These are phyloP conservation scores for Globomyces pollinis-pini DNA, from an alignment of 192 early-diverging fungal genomes.

Conservation along the genomic window DNA sequence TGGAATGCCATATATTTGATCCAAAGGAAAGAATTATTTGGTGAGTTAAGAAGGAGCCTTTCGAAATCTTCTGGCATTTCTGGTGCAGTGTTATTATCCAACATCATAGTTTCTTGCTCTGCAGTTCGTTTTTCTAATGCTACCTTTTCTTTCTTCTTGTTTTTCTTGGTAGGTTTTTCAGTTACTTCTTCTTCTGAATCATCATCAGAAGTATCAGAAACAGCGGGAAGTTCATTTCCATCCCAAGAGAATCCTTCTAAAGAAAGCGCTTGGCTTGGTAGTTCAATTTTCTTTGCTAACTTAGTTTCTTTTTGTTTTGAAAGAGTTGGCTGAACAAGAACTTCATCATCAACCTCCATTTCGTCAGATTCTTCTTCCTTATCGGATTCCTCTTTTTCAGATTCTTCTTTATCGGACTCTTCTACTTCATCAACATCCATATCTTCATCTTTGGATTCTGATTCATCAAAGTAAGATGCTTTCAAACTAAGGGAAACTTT, in stretches of 20 bases:
- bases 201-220: slow-evolving; percentile 18
- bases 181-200: slow-evolving; percentile 23
- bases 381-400: slow-evolving; percentile 14
- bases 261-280: neutral
- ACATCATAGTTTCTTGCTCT: slow-evolving; percentile 28
- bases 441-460: slow-evolving; percentile 33
- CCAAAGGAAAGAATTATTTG: slow-evolving; percentile 96
- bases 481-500: slow-evolving; percentile 72
- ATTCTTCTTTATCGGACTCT: slow-evolving; percentile 19
- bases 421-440: slow-evolving; percentile 22
- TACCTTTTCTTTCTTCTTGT: slow-evolving; percentile 54
- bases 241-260: slow-evolving; percentile 6
- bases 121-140: slow-evolving; percentile 46
- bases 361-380: slow-evolving; percentile 9
- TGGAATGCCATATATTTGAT: slow-evolving; percentile 99
- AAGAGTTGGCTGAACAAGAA: neutral
- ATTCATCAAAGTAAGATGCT: slow-evolving; percentile 71
- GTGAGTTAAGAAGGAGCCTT: slow-evolving; percentile 84
- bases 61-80: slow-evolving; percentile 83
- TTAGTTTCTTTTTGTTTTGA: neutral
- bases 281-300: neutral
- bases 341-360: neutral
- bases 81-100: slow-evolving; percentile 35
- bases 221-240: neutral
- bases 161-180: slow-evolving; percentile 39